These are phyloP conservation scores for Papilionanthe hybrid DNA, from an alignment of 116 monocot species.

Conservation along the genomic window DNA sequence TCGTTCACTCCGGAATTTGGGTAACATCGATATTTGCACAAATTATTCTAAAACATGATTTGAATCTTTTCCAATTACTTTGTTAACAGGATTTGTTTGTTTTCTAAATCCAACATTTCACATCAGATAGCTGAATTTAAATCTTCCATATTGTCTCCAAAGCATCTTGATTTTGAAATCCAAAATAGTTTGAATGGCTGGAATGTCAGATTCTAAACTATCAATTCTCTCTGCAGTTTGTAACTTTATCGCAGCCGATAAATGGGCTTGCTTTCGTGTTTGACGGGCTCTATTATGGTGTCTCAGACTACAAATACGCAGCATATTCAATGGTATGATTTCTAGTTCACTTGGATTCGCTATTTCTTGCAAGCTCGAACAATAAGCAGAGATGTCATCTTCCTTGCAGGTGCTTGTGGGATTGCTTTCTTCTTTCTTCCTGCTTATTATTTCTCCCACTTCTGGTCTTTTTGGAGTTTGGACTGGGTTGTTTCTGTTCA, in stretches of 20 bases:
- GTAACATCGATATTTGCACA: conserved; percentile 28
- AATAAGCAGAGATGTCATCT: too few relatives aligned
- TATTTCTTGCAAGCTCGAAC: neutral
- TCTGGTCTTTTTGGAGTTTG: conserved; percentile 88
- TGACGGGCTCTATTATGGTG: conserved; percentile 96
- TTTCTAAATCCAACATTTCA: too few relatives aligned
- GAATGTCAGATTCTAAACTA: neutral
- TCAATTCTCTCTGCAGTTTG: conserved; percentile 53
- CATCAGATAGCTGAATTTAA: too few relatives aligned
- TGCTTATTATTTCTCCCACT: conserved; percentile 40
- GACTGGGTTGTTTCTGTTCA: conserved; percentile 82
- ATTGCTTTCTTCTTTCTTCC: conserved; percentile 47
- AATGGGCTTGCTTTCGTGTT: conserved; percentile 92
- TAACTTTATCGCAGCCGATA: conserved; percentile 77
- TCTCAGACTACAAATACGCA: conserved; percentile 87
- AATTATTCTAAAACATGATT: neutral
- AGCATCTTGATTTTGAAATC: too few relatives aligned
- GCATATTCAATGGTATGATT: conserved; percentile 84
- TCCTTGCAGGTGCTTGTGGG: conserved; percentile 54
- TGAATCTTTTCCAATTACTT: too few relatives aligned
- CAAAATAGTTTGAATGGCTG: too few relatives aligned
- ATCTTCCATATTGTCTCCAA: too few relatives aligned
- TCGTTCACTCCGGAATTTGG: conserved; percentile 70
- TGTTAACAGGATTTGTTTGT: too few relatives aligned
- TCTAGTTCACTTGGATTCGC: neutral